Conservation (phyloP, 306 rosid genomes). For the Hippophae rhamnoides region DNA sequence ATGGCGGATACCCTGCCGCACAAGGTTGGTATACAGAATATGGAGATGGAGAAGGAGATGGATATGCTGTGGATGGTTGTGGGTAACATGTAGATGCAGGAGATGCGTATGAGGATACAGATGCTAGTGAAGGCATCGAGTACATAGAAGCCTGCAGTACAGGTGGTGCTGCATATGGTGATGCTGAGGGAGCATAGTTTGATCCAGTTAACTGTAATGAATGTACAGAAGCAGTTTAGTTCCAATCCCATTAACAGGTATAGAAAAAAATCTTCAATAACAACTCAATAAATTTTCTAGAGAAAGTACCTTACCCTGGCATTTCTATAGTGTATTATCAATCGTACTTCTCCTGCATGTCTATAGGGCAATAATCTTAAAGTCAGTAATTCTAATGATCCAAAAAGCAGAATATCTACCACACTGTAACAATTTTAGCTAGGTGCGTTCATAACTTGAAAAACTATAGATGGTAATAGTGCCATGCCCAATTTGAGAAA, state of each 20-base stretch:
- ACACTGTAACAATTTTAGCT: too few species aligned
- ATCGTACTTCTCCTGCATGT: slow-evolving; percentile 43
- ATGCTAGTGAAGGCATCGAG: slow-evolving; percentile 23
- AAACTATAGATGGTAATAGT: too few species aligned
- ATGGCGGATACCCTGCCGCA: slow-evolving; percentile 25
- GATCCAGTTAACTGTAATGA: slow-evolving; percentile 30
- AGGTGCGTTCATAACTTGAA: too few species aligned
- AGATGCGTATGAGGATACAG: slow-evolving; percentile 21
- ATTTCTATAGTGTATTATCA: slow-evolving; percentile 28
- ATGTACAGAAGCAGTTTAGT: slow-evolving; percentile 7
- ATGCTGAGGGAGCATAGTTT: slow-evolving; percentile 42
- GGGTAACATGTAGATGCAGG: slow-evolving; percentile 24
- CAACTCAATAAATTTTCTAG: not conserved
- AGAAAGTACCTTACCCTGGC: slow-evolving; percentile 29
- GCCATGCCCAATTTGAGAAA: too few species aligned
- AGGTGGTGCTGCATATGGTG: slow-evolving; percentile 34
- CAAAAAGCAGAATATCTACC: not conserved
- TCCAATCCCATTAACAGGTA: not conserved
- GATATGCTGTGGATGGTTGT: slow-evolving; percentile 22
- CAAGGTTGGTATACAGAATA: slow-evolving; percentile 18
- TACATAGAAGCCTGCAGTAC: slow-evolving; percentile 24
- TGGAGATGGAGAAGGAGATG: slow-evolving; percentile 21
- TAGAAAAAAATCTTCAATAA: not conserved
- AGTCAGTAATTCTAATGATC: not conserved
- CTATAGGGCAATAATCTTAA: slow-evolving; percentile 15